Percentiles rank a stretch among this genome's conserved stretches.
These are phyloP conservation scores for Melocanna baccifera DNA, from an alignment of 176 grass and related monocot species.

Conservation along the genomic window DNA sequence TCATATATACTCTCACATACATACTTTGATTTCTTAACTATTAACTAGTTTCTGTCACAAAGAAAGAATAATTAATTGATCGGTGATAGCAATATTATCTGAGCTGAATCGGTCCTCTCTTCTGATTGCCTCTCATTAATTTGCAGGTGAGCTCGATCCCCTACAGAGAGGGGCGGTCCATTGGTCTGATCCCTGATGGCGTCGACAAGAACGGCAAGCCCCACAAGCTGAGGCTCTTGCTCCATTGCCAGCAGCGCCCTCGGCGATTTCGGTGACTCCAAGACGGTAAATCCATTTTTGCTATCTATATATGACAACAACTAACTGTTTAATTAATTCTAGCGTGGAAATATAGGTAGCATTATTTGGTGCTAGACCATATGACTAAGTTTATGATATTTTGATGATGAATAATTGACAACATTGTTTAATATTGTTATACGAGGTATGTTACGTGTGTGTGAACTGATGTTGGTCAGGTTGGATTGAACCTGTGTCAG, in stretches of 20 bases:
- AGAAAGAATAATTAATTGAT: not conserved
- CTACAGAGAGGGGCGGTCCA: conserved; percentile 90
- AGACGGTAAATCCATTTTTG: conserved; percentile 19
- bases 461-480: no score
- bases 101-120: no score
- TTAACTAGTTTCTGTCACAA: not conserved
- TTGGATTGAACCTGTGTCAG: no score
- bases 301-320: not conserved
- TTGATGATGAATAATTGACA: no score
- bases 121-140: not conserved
- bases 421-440: no score
- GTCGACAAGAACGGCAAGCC: conserved; percentile 94
- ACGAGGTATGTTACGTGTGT: no score
- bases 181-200: conserved; percentile 82
- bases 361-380: no score
- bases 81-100: no score
- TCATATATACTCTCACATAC: not conserved
- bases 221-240: conserved; percentile 87
- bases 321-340: not conserved
- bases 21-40: not conserved
- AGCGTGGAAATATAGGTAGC: not conserved
- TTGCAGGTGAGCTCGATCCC: conserved; percentile 61
- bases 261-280: conserved; percentile 81
- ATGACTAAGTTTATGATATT: no score
- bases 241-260: conserved; percentile 94